Evolutionary conservation across 495 filamentous ascomycete species (phyloP), one percentile per base, ranked within the genome.

Genomic region (Monascus purpureus): DNA sequence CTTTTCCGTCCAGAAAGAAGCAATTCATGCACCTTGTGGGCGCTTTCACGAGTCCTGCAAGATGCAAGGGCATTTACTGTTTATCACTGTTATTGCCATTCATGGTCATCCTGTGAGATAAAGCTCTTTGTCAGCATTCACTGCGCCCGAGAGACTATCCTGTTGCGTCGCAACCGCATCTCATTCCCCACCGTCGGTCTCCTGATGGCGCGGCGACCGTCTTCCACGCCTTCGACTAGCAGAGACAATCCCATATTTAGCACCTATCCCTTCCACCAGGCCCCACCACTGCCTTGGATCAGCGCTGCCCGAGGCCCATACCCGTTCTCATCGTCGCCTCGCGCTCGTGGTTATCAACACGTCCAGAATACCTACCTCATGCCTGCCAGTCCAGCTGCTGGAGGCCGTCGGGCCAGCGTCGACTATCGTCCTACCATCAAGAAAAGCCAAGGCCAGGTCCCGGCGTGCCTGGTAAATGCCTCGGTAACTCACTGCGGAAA

Each of bases 401-500:
- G 71, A 55, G 70, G 68, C 29, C 67, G 9, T 22, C 20, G 72
- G 31, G 52, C 60, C 15, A 63, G 67, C 37, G 65, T 60, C 41
- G 80, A 86, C 42, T 88, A 92, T 53, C 76, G 74, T 24, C 87
- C 87, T 7, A 77, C 72, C 46, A 75, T 93, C 12, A 82, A 75
- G 15, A 77, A 77, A 43, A 80, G 80, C 4, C 66, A 83, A 31
- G 90, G 90, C 25, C 82, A 90, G 53, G 67, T 85, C 32, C 87
- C 93, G 6, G 85, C 92, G 30, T 95, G 90, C 47, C 70, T 97
- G 25, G 88, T 96, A 33, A 96, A 95, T 65, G 90, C 90, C 33
- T 95, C 92, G 9, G 86, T 96, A 32, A 96, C 90, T 12, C 94
- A 93, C 55, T 93, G 87, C 47, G 83, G 84, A 28, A 82, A 93